These are phyloP conservation scores for Pichia sorboxylosa DNA, from an alignment of 1,139 yeast genomes.

Conservation along the genomic window DNA sequence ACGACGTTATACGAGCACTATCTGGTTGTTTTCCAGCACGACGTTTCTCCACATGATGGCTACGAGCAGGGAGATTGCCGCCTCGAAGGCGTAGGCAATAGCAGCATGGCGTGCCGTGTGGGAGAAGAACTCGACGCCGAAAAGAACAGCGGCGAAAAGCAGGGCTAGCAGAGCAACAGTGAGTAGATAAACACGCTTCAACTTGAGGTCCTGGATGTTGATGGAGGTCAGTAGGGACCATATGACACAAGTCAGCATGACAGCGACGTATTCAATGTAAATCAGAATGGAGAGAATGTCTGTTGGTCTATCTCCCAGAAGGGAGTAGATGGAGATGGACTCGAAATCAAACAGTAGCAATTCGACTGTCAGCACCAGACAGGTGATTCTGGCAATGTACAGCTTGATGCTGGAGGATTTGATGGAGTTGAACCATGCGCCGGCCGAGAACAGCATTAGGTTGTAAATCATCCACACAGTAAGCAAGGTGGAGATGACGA, in stretches of 20 bases:
- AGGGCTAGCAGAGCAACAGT: constrained; percentile 12
- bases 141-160: constrained; percentile 10
- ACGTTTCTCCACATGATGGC: constrained; percentile 20
- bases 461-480: constrained; percentile 22
- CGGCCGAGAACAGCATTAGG: constrained; percentile 20
- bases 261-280: constrained; percentile 15
- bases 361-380: constrained; percentile 15
- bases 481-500: constrained; percentile 16
- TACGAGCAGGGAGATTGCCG: constrained; percentile 13
- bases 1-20: constrained; percentile 2
- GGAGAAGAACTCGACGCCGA: constrained; percentile 9
- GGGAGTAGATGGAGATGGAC: constrained; percentile 18
- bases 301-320: constrained; percentile 16
- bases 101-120: constrained; percentile 13
- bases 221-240: constrained; percentile 15
- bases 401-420: constrained; percentile 7
- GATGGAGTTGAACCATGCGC: constrained; percentile 16
- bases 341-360: constrained; percentile 21
- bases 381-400: constrained; percentile 12
- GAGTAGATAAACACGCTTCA: constrained; percentile 10
- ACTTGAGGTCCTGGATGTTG: constrained; percentile 7
- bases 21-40: constrained; percentile 12
- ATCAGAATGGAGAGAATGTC: constrained; percentile 17
- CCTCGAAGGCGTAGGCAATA: constrained; percentile 17
- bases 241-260: constrained; percentile 11